Evolutionary conservation across 1,284 basidiomycete species (phyloP), one percentile per base, ranked within the genome.

Genomic region (Mycosarcoma maydis): DNA sequence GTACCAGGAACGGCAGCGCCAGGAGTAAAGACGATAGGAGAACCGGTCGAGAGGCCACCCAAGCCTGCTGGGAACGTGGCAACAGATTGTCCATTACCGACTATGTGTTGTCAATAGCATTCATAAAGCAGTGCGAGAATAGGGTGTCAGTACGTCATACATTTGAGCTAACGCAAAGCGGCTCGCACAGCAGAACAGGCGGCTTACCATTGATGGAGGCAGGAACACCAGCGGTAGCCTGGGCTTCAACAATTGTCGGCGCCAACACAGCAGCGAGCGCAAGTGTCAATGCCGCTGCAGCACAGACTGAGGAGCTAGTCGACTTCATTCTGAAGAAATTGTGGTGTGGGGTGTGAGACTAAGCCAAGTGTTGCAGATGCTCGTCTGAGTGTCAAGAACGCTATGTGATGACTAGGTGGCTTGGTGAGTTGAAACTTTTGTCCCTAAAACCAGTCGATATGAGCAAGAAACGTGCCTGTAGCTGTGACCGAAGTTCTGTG

Each of bases 171-270:
- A n/a, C n/a, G n/a, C n/a, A n/a, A n/a, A n/a, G n/a, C n/a, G n/a
- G n/a, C n/a, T n/a, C n/a, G n/a, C n/a, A n/a, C n/a, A 14, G 23
- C 20, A 27, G 17, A 19, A 16, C 6, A 14, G 7, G 42, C 14
- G 24, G 34, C 54, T 45, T 59, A 66, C 62, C 62, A 41, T 67
- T 67, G 36, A 59, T 58, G 10, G 36, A 26, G 14, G 48, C 51
- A n/a, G 64, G 64, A 9, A 67, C 57, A 37, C 64, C 64, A 4
- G 64, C 64, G 0, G 64, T 60, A 13, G 23, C 41, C 24, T 60
- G 64, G 2, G 48, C 57, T 16, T 36, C 29, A 7, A 33, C 29
- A 8, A 32, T 45, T 7, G 13, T 19, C 14, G 46, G 39, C 29
- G 41, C 45, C 26, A 47, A 16, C 17, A 16, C 32, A 4, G 47